Percentiles rank a stretch among this genome's conserved stretches.
Evolutionary conservation across 768 basidiomycete species (phyloP).

Genomic region (Dendrothele bispora): DNA sequence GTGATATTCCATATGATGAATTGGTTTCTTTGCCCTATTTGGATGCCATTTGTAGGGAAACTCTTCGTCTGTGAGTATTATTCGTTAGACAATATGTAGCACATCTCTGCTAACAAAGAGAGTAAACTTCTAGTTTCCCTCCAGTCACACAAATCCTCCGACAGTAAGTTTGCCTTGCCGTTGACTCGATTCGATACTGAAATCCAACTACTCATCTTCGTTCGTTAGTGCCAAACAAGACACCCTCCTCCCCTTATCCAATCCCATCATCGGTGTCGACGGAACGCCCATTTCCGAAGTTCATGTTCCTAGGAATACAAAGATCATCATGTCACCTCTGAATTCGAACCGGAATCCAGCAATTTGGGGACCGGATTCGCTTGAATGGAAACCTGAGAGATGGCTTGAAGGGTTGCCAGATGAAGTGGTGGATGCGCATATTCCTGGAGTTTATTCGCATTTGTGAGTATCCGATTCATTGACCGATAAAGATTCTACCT

Average conservation of each 20-base stretch:
- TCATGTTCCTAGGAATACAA: slow-evolving; percentile 26
- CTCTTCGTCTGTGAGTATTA: slow-evolving; percentile 33
- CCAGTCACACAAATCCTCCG: slow-evolving; percentile 21
- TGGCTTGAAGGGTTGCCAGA: slow-evolving; percentile 39
- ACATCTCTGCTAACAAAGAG: too few relatives aligned
- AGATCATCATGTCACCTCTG: slow-evolving; percentile 17
- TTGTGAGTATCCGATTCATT: slow-evolving; percentile 32
- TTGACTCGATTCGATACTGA: slow-evolving; percentile 11
- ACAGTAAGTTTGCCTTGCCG: slow-evolving; percentile 17
- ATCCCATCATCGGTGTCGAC: slow-evolving; percentile 28
- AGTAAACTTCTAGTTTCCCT: slow-evolving; percentile 20
- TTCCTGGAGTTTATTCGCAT: slow-evolving; percentile 36
- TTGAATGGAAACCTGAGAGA: slow-evolving; percentile 46
- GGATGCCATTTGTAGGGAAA: slow-evolving; percentile 40
- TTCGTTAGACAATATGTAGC: not conserved
- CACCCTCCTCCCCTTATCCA: slow-evolving; percentile 33
- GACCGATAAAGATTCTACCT: slow-evolving; percentile 13
- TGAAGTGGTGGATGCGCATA: slow-evolving; percentile 26
- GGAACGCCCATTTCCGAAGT: slow-evolving; percentile 23
- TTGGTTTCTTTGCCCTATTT: slow-evolving; percentile 36
- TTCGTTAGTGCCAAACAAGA: slow-evolving; percentile 29
- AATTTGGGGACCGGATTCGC: slow-evolving; percentile 42
- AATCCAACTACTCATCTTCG: not conserved
- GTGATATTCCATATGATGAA: slow-evolving; percentile 34
- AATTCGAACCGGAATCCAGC: slow-evolving; percentile 32